phyloP scores from a whole-genome alignment of 1,139 yeast species.

The Hemisphaericaspora xylofermentans region DNA sequence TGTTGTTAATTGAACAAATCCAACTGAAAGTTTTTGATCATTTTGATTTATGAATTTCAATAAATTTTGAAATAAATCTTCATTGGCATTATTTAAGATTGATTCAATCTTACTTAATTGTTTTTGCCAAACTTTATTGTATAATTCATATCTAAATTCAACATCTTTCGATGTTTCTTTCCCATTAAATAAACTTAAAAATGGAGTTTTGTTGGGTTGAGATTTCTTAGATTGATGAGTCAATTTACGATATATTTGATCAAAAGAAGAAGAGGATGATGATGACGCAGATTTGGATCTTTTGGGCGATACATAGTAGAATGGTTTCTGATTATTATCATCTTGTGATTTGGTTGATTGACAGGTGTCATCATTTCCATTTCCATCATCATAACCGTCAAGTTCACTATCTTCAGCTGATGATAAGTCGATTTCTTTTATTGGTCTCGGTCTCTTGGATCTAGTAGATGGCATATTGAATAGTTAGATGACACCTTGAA shows the following conservation, averaged over 20 bases:
- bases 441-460: not conserved
- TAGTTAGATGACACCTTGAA: too few species aligned
- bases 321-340: conserved; percentile 12
- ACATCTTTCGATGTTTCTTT: conserved; percentile 38
- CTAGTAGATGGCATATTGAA: not conserved
- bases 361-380: not conserved
- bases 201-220: conserved; percentile 24
- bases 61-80: conserved; percentile 35
- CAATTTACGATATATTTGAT: conserved; percentile 3
- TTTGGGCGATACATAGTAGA: conserved; percentile 13
- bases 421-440: not conserved
- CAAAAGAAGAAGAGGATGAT: conserved; percentile 2
- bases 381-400: not conserved
- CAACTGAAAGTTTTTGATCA: conserved; percentile 34
- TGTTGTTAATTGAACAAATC: conserved; percentile 52
- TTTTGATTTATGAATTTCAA: conserved; percentile 24
- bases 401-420: not conserved
- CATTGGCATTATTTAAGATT: conserved; percentile 39
- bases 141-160: conserved; percentile 37
- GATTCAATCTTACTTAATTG: conserved; percentile 37
- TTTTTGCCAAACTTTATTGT: conserved; percentile 35
- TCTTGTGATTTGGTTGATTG: not conserved
- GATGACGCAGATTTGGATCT: not conserved
- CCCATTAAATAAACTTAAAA: conserved; percentile 38
- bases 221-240: conserved; percentile 7